phyloP scores from a whole-genome alignment of 73 alveolate species.

The Paramecium sonneborni region DNA sequence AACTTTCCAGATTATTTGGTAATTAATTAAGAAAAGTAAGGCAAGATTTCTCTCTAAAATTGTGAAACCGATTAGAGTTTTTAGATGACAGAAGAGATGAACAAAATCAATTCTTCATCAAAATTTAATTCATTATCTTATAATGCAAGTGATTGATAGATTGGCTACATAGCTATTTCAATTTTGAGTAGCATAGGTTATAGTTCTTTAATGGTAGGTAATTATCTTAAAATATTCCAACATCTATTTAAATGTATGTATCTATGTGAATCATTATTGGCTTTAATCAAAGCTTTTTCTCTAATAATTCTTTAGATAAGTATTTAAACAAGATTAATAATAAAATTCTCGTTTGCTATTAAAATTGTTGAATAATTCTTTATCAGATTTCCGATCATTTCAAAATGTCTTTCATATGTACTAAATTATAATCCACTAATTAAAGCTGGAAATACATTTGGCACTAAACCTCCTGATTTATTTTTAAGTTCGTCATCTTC shows the following conservation, averaged over 20 bases:
- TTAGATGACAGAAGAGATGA: conserved; percentile 69
- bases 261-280: conserved; percentile 62
- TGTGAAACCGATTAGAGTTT: conserved; percentile 51
- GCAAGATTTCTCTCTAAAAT: background rate
- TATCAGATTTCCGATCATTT: conserved; percentile 21
- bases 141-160: conserved; percentile 50
- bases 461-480: background rate
- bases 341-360: background rate
- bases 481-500: conserved; percentile 48
- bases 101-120: conserved; percentile 78
- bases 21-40: conserved; percentile 29
- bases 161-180: conserved; percentile 69
- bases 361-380: background rate
- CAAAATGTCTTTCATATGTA: conserved; percentile 50
- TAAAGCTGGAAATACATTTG: conserved; percentile 22
- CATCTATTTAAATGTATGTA: conserved; percentile 70
- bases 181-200: conserved; percentile 63
- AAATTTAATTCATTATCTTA: conserved; percentile 70
- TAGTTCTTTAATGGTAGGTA: conserved; percentile 58
- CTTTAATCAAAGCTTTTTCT: background rate
- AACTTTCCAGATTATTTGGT: background rate
- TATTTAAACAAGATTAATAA: background rate
- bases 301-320: background rate
- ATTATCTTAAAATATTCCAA: conserved; percentile 76
- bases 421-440: background rate